Evolutionary conservation across 2,329 filamentous ascomycete species (phyloP), one percentile per base, ranked within the genome.

Genomic region (Xylaria sp.): DNA sequence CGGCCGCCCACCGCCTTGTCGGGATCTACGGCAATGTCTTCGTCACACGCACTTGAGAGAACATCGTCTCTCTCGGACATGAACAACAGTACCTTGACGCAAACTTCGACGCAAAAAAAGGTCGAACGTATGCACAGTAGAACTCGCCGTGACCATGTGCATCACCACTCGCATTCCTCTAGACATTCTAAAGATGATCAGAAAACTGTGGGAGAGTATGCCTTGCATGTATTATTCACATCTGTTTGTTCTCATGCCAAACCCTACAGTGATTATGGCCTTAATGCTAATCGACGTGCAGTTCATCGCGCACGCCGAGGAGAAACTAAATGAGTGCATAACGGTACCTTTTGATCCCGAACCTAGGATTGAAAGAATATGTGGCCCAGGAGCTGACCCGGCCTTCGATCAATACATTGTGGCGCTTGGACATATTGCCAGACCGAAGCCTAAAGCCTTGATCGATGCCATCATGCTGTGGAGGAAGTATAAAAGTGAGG

Each of bases 401-500:
- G 89, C 89, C 12, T 99, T 99, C 77, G 96, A 99, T 79, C 95
- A 98, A 81, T 88, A 97, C 75, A 97, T 99, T 71, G 90, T 91
- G 32, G 96, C 97, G 18, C 85, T 99, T 45, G 96, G 96, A 3
- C 95, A 98, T 78, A 97, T 99, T 76, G 93, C 95, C 61, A 92
- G 93, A 67, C 92, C 94, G 72, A 97, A 97, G 77, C 97, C 97
- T 5, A 98, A 97, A 78, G 93, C 94, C 5, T 82, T 99, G 60
- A 97, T 99, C 75, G 96, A 99, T 80, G 94, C 93, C 23, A 94
- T 99, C 79, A 99, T 99, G 93, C 87, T 97, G 36, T 99, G 96
- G 96, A 90, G 96, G 64, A 98, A 97, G 80, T 93, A 89, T 72
- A 98, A 98, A 82, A 97, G 94, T 72, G 95, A 98, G 80, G 90